A percentile compares a stretch with the other conserved stretches of the same genome.
Conservation (phyloP, 108 stramenopile genomes). For the Fragilariopsis cylindrus region DNA sequence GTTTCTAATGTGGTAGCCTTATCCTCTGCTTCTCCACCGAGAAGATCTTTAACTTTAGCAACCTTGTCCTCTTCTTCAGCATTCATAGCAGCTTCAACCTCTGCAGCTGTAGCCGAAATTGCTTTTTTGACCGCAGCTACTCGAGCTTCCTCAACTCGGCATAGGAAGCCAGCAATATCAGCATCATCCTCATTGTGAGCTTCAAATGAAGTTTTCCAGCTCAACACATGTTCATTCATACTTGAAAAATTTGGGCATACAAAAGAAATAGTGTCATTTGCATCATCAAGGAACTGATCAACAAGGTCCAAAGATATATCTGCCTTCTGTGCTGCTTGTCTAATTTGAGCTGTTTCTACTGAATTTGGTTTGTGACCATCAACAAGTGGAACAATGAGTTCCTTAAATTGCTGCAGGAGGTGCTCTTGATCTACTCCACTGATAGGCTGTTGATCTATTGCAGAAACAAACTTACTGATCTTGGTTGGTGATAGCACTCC, state of each 20-base stretch:
- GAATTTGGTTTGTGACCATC: conserved; percentile 23
- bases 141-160: neutral
- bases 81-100: neutral
- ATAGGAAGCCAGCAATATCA: neutral
- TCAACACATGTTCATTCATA: neutral
- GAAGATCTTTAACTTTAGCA: neutral
- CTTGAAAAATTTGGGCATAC: neutral
- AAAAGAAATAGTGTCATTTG: neutral
- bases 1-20: neutral
- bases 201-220: neutral
- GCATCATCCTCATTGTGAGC: conserved; percentile 2
- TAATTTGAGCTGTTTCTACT: conserved; percentile 29
- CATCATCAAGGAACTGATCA: conserved; percentile 16
- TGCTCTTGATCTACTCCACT: no score
- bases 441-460: no score
- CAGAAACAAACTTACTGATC: neutral
- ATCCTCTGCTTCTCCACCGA: neutral
- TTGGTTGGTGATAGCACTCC: neutral
- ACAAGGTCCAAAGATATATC: conserved; percentile 19
- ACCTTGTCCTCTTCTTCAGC: neutral
- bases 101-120: neutral
- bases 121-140: neutral
- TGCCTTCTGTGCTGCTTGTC: conserved; percentile 25
- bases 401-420: conserved; percentile 5
- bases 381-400: conserved; percentile 11